Evolutionary conservation across 148 eudicot species (phyloP).

Genomic region (Hydrangea macrophylla): DNA sequence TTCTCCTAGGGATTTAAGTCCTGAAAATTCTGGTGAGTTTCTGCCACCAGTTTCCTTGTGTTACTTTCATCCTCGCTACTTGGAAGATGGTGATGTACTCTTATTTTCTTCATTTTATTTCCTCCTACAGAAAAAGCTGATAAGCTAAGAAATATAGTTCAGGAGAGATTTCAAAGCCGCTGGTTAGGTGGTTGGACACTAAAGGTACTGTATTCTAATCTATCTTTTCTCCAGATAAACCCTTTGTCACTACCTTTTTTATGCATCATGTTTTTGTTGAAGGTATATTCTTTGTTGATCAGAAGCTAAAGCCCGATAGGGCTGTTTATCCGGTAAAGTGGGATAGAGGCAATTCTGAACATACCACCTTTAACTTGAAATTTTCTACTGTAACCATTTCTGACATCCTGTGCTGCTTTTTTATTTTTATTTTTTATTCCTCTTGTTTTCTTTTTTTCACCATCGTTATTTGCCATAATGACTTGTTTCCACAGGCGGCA

Average conservation of each 20-base stretch:
- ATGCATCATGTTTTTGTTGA: not conserved
- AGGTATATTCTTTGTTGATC: not conserved
- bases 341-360: not conserved
- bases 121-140: slow-evolving; percentile 26
- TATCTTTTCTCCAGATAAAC: not conserved
- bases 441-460: not conserved
- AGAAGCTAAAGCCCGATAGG: not conserved
- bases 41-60: slow-evolving; percentile 12
- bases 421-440: not conserved
- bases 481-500: not conserved
- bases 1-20: slow-evolving; percentile 13
- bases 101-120: slow-evolving; percentile 20
- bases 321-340: not conserved
- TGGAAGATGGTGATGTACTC: slow-evolving; percentile 4
- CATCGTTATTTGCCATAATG: not conserved
- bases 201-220: slow-evolving; percentile 25
- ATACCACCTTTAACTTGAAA: not conserved
- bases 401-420: too few species aligned
- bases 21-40: slow-evolving; percentile 16
- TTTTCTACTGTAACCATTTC: too few species aligned
- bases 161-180: slow-evolving; percentile 51
- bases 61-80: slow-evolving; percentile 4
- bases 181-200: slow-evolving; percentile 76
- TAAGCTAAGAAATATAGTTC: slow-evolving; percentile 16
- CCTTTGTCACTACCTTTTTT: not conserved